These are phyloP conservation scores for Penicillium lagena DNA, from an alignment of 495 filamentous ascomycete species.

Conservation along the genomic window DNA sequence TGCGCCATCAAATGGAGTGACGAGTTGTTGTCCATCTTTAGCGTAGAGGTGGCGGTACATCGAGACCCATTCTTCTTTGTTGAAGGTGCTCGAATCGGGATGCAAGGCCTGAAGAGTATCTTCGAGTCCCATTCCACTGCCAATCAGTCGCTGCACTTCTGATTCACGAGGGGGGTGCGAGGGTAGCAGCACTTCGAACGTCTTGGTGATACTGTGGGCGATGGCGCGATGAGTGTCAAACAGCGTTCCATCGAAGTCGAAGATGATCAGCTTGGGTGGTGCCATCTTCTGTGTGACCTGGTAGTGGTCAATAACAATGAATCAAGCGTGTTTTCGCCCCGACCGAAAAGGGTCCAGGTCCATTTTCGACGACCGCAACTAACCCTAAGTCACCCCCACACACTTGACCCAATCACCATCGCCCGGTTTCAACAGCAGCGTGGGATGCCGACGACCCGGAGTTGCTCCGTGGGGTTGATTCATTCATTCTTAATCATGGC, in stretches of 20 bases:
- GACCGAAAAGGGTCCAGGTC: no score
- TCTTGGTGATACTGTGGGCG: slow-evolving; percentile 9
- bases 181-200: slow-evolving; percentile 17
- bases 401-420: no score
- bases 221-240: slow-evolving; percentile 20
- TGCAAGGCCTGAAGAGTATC: slow-evolving; percentile 16
- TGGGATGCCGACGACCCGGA: background rate
- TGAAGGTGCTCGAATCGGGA: slow-evolving; percentile 6
- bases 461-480: background rate
- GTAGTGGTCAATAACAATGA: no score
- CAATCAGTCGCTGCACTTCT: slow-evolving; percentile 15
- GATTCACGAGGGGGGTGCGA: slow-evolving; percentile 5
- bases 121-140: slow-evolving; percentile 10
- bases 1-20: slow-evolving; percentile 16
- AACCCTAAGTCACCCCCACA: no score
- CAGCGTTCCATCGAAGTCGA: slow-evolving; percentile 26
- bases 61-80: slow-evolving; percentile 11
- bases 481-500: no score
- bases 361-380: no score
- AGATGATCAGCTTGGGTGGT: slow-evolving; percentile 1
- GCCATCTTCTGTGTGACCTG: no score
- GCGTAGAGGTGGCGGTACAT: slow-evolving; percentile 21
- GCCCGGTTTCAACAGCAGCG: background rate
- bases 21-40: slow-evolving; percentile 16
- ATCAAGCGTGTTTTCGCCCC: no score